Evolutionary conservation across 2,329 filamentous ascomycete genomes (phyloP).

Genomic region (Calonectria naviculata): DNA sequence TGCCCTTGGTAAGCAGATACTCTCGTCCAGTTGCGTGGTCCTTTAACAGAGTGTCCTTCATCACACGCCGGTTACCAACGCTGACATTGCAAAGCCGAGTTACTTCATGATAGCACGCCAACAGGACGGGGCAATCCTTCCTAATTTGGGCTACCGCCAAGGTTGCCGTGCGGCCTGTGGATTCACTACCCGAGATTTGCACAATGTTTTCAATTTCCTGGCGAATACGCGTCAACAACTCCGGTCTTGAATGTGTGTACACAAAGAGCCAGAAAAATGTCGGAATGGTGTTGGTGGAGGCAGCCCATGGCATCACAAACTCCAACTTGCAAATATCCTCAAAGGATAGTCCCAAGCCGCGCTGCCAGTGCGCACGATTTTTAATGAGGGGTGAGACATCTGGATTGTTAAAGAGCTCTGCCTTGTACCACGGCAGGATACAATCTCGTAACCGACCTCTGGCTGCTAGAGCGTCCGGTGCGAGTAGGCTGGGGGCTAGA

Average conservation of each 20-base stretch:
- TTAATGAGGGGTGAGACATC: conserved; percentile 14
- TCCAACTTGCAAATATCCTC: conserved; percentile 10
- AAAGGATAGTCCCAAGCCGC: neutral
- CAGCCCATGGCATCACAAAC: conserved; percentile 15
- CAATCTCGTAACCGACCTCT: neutral
- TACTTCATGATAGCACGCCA: conserved; percentile 17
- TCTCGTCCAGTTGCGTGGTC: conserved; percentile 11
- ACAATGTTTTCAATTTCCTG: conserved; percentile 5
- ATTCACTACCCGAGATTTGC: neutral
- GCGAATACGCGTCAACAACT: neutral
- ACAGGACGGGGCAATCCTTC: conserved; percentile 11
- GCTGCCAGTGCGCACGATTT: neutral
- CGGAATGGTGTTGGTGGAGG: conserved; percentile 18
- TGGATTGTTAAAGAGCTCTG: neutral
- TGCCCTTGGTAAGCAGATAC: conserved; percentile 22
- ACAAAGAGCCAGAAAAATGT: conserved; percentile 25
- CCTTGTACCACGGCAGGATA: neutral
- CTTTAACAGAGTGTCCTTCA: conserved; percentile 10
- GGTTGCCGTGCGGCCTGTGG: neutral
- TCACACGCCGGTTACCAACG: conserved; percentile 7
- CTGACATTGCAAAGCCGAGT: conserved; percentile 9
- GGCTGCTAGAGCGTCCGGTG: neutral
- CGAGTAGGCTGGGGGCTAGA: neutral
- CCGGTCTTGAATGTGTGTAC: conserved; percentile 2
- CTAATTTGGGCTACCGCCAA: neutral